Conservation (phyloP, 2,329 filamentous ascomycete species). For the Bipolaris zeicola region DNA sequence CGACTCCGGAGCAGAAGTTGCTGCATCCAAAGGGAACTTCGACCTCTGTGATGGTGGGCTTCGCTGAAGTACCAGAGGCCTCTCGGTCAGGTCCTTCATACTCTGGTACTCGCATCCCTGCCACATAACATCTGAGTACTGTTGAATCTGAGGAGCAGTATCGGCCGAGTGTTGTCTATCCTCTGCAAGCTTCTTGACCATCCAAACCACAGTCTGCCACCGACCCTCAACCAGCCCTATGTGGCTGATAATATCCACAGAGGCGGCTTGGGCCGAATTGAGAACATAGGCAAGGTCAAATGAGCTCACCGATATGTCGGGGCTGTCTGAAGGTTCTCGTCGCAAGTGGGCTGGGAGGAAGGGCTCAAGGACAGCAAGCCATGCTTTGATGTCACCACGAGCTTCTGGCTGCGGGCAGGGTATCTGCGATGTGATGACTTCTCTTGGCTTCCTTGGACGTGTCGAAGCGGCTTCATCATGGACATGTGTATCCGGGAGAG, state of each 20-base stretch:
- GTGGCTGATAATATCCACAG: constrained; percentile 49
- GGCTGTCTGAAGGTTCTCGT: constrained; percentile 5
- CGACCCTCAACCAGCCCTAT: constrained; percentile 49
- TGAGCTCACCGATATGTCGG: constrained; percentile 28
- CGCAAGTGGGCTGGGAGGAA: constrained; percentile 46
- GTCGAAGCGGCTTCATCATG: neutral
- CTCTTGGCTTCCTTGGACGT: constrained; percentile 17
- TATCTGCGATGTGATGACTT: constrained; percentile 22
- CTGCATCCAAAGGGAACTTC: constrained; percentile 28
- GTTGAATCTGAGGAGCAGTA: constrained; percentile 18
- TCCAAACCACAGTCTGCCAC: constrained; percentile 54
- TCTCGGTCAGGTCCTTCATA: constrained; percentile 33
- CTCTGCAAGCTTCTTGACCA: constrained; percentile 52
- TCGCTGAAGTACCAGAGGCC: constrained; percentile 27
- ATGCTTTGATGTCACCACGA: constrained; percentile 38
- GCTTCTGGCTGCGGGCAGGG: constrained; percentile 26
- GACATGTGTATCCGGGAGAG: constrained; percentile 2
- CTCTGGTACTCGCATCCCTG: constrained; percentile 19
- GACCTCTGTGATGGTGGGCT: constrained; percentile 20
- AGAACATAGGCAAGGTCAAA: constrained; percentile 36
- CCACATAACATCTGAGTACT: constrained; percentile 25
- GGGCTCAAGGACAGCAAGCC: constrained; percentile 45
- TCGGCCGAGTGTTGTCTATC: constrained; percentile 25
- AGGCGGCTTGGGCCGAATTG: constrained; percentile 35
- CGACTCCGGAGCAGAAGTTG: constrained; percentile 35